A percentile compares a stretch with the other conserved stretches of the same genome.
Evolutionary conservation across 2,329 filamentous ascomycete species (phyloP).

Genomic region (Pseudogymnoascus sp.): DNA sequence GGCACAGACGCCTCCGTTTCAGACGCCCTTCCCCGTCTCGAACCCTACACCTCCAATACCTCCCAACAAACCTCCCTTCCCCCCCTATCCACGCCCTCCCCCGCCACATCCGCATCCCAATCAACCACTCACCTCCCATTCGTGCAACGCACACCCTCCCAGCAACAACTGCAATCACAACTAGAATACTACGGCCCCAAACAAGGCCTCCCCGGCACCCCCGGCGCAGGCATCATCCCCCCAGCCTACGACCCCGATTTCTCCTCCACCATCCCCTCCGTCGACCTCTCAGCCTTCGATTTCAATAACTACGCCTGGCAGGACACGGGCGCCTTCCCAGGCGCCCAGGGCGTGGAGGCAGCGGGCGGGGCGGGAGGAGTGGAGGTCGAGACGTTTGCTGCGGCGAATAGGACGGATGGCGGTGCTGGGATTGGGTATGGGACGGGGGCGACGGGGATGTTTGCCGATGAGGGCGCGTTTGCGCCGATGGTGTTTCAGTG

Average conservation of each 20-base stretch:
- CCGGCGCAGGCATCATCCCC: not conserved
- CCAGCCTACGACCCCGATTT: not conserved
- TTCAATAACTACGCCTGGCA: not conserved
- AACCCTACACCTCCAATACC: not conserved
- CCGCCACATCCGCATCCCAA: not conserved
- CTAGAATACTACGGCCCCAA: not conserved
- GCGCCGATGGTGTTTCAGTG: slow-evolving; percentile 5
- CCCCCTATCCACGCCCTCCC: not conserved
- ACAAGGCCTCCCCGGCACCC: not conserved
- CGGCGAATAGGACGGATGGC: not conserved
- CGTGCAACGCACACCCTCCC: not conserved
- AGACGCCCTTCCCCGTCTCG: not conserved
- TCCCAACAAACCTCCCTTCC: not conserved
- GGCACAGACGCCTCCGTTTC: not conserved
- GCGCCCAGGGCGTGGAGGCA: not conserved
- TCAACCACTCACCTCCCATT: not conserved
- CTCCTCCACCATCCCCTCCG: not conserved
- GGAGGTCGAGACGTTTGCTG: not conserved
- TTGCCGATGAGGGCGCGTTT: not conserved
- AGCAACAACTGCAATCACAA: not conserved
- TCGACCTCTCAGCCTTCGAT: not conserved
- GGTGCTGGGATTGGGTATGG: not conserved
- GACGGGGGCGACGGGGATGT: not conserved
- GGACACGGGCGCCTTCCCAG: not conserved
- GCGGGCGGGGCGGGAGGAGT: not conserved